Percentiles rank a stretch among this genome's conserved stretches.
These are phyloP conservation scores for Penicillium sp. DNA, from an alignment of 2,329 filamentous ascomycete species.

Conservation along the genomic window DNA sequence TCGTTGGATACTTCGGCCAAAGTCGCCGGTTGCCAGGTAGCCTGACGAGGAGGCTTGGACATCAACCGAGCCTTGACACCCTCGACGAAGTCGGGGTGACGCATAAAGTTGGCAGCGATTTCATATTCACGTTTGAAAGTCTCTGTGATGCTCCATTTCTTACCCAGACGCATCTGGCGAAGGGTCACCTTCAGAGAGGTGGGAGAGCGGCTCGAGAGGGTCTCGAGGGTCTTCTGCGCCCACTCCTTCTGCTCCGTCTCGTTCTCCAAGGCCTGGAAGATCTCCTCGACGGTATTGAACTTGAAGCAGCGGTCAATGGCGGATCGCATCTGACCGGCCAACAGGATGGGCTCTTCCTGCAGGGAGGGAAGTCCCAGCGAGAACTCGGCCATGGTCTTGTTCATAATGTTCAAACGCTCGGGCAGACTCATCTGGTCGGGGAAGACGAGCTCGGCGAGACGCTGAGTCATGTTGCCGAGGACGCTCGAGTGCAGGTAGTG, in stretches of 20 bases:
- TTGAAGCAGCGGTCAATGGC: slow-evolving; percentile 82
- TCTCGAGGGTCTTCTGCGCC: slow-evolving; percentile 71
- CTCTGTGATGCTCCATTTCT: slow-evolving; percentile 71
- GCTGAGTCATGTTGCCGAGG: slow-evolving; percentile 71
- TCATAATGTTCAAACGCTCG: slow-evolving; percentile 65
- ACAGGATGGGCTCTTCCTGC: slow-evolving; percentile 56
- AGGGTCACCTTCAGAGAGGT: slow-evolving; percentile 81
- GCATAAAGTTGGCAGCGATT: slow-evolving; percentile 85
- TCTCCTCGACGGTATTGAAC: slow-evolving; percentile 60
- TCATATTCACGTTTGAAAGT: slow-evolving; percentile 81
- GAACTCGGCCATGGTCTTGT: slow-evolving; percentile 87
- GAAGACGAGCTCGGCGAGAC: slow-evolving; percentile 85
- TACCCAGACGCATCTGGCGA: slow-evolving; percentile 71
- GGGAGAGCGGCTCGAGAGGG: slow-evolving; percentile 72
- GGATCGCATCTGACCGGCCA: slow-evolving; percentile 64
- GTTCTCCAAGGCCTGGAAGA: slow-evolving; percentile 60
- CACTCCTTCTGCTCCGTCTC: slow-evolving; percentile 58
- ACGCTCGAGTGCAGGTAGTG: slow-evolving; percentile 93
- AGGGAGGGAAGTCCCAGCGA: slow-evolving; percentile 67
- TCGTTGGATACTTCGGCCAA: slow-evolving; percentile 59
- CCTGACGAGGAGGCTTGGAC: slow-evolving; percentile 58
- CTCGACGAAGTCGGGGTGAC: slow-evolving; percentile 81
- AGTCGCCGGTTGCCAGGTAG: slow-evolving; percentile 69
- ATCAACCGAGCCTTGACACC: slow-evolving; percentile 80
- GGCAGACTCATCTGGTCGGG: slow-evolving; percentile 62